phyloP scores from a whole-genome alignment of 1,284 basidiomycete species.

The Calocybe gambosa region DNA sequence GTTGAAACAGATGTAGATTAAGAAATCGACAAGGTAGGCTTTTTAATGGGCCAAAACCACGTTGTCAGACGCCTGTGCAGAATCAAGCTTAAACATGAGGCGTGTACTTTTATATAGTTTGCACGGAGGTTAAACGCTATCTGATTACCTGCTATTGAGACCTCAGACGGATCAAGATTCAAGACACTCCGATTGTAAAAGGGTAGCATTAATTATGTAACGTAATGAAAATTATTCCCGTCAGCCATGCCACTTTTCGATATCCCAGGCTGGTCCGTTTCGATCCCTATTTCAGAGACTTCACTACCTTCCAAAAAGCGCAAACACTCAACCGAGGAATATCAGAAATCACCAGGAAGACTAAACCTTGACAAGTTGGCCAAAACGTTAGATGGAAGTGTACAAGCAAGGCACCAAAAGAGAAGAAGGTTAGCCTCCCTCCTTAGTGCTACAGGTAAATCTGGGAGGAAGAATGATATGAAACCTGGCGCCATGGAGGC shows the following conservation, averaged over 20 bases:
- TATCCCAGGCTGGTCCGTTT: constrained; percentile 67
- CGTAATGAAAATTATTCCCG: no score
- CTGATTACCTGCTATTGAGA: no score
- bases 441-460: constrained; percentile 19
- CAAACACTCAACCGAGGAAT: constrained; percentile 45
- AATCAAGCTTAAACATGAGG: no score
- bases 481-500: constrained; percentile 14
- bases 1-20: no score
- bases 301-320: constrained; percentile 51
- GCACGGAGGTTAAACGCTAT: no score
- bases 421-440: constrained; percentile 18
- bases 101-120: no score
- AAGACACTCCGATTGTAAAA: no score
- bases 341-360: constrained; percentile 40
- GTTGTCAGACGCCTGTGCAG: no score
- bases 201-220: no score
- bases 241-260: constrained; percentile 63
- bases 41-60: no score
- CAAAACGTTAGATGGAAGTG: constrained; percentile 42
- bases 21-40: no score
- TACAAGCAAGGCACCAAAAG: constrained; percentile 14
- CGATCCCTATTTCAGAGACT: constrained; percentile 32
- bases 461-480: constrained; percentile 19
- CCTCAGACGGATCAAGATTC: no score
- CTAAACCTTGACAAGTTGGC: constrained; percentile 79